These are phyloP conservation scores for Sporothrix humicola DNA, from an alignment of 2,329 filamentous ascomycete species.

Conservation along the genomic window DNA sequence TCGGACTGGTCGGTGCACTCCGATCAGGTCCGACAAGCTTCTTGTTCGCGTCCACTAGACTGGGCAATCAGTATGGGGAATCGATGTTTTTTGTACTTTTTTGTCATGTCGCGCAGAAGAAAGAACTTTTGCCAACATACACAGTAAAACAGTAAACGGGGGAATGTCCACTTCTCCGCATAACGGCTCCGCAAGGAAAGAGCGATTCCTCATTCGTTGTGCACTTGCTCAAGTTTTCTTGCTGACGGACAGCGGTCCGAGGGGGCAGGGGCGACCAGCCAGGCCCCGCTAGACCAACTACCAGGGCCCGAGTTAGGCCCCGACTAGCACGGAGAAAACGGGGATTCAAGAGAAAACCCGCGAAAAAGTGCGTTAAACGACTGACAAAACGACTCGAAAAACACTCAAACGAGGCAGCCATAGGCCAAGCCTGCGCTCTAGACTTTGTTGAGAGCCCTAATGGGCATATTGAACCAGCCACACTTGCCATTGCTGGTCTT, in stretches of 20 bases:
- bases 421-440: not conserved
- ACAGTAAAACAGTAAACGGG: not conserved
- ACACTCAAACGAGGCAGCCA: not conserved
- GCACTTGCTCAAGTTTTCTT: not conserved
- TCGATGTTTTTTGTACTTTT: not conserved
- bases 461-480: not conserved
- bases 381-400: not conserved
- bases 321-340: not conserved
- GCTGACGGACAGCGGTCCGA: not conserved
- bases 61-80: not conserved
- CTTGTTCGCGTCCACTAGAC: not conserved
- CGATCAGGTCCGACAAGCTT: not conserved
- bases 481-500: too few species aligned
- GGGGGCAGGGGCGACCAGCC: not conserved
- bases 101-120: not conserved
- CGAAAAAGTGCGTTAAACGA: not conserved
- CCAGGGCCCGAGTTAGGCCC: not conserved
- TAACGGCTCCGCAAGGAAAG: not conserved
- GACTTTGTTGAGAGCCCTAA: slow-evolving; percentile 9
- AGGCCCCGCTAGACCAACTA: too few species aligned
- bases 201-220: too few species aligned
- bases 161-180: slow-evolving; percentile 3
- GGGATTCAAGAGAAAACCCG: not conserved
- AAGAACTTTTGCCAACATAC: not conserved
- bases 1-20: not conserved